phyloP scores from a whole-genome alignment of 2,329 filamentous ascomycete genomes.

The Aspergillus japonicus region DNA sequence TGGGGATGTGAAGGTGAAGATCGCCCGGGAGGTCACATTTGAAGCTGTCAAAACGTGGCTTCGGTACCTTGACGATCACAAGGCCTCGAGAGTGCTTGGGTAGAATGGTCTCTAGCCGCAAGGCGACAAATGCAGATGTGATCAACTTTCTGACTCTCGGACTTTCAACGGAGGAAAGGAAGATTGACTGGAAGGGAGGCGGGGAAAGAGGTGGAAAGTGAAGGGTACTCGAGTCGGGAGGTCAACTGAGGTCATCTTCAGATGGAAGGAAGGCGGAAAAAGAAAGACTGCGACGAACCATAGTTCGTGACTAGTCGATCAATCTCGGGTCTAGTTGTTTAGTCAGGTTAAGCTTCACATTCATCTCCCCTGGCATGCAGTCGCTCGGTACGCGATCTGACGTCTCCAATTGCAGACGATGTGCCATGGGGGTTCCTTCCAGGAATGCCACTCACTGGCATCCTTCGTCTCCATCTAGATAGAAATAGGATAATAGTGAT shows the following conservation, averaged over 20 bases:
- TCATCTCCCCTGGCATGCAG: slow-evolving; percentile 6
- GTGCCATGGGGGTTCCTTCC: not conserved
- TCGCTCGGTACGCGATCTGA: slow-evolving; percentile 7
- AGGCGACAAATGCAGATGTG: slow-evolving; percentile 8
- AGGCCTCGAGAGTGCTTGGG: not conserved
- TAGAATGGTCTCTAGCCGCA: not conserved
- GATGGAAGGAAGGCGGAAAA: slow-evolving; percentile 4
- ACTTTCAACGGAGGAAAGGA: not conserved
- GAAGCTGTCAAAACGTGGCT: slow-evolving; percentile 9
- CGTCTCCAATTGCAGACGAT: slow-evolving; percentile 1
- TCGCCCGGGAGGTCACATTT: not conserved
- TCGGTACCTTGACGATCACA: not conserved
- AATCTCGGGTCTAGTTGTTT: not conserved
- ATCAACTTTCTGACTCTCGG: not conserved
- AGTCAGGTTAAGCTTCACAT: slow-evolving; percentile 13
- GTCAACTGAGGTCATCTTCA: not conserved
- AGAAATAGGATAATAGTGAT: not conserved
- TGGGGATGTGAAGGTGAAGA: not conserved
- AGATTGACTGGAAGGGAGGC: not conserved
- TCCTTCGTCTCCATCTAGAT: not conserved
- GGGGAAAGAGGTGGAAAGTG: not conserved
- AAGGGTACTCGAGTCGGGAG: not conserved
- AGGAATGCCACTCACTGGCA: not conserved
- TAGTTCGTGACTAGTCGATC: slow-evolving; percentile 8
- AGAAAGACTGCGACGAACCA: slow-evolving; percentile 8